Percentiles rank a stretch among this genome's conserved stretches.
Conservation (phyloP, 2,329 filamentous ascomycete species). For the Aspergillus fructus region DNA sequence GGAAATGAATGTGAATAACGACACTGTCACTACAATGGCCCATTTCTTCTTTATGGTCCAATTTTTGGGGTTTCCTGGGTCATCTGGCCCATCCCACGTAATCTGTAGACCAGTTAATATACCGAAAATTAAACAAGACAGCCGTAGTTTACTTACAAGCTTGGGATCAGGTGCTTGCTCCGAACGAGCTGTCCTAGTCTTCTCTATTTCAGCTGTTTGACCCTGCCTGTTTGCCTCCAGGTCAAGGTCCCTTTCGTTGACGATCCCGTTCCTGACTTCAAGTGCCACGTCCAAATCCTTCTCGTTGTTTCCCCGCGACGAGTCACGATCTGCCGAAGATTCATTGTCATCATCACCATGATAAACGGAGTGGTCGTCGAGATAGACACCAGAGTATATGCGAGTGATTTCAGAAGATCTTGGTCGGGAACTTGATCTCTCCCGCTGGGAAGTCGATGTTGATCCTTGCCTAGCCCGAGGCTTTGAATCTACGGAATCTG, state of each 20-base stretch:
- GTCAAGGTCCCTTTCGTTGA: conserved; percentile 29
- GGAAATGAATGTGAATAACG: conserved; percentile 61
- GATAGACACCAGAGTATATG: conserved; percentile 31
- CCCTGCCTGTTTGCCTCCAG: conserved; percentile 20
- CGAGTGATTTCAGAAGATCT: conserved; percentile 20
- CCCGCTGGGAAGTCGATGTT: conserved; percentile 1
- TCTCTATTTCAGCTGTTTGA: conserved; percentile 21
- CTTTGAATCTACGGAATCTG: conserved; percentile 9
- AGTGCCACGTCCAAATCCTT: conserved; percentile 16
- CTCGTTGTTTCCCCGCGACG: conserved; percentile 9
- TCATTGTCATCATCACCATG: conserved; percentile 23
- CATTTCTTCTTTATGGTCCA: conserved; percentile 59
- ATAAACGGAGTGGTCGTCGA: conserved; percentile 36
- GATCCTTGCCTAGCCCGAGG: conserved; percentile 4
- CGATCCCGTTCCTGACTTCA: conserved; percentile 25
- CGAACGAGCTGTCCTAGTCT: conserved; percentile 23
- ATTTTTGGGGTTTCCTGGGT: conserved; percentile 51
- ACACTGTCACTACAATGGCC: conserved; percentile 55
- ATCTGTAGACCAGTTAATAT: conserved; percentile 27
- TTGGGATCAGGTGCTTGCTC: conserved; percentile 23
- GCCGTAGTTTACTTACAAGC: conserved; percentile 19
- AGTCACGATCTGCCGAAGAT: conserved; percentile 1
- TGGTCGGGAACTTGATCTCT: conserved; percentile 18
- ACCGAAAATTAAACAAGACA: not conserved
- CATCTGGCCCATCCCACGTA: conserved; percentile 54